Evolutionary conservation across 306 rosid species (phyloP).

Genomic region (Sphenostylis stenocarpa): DNA sequence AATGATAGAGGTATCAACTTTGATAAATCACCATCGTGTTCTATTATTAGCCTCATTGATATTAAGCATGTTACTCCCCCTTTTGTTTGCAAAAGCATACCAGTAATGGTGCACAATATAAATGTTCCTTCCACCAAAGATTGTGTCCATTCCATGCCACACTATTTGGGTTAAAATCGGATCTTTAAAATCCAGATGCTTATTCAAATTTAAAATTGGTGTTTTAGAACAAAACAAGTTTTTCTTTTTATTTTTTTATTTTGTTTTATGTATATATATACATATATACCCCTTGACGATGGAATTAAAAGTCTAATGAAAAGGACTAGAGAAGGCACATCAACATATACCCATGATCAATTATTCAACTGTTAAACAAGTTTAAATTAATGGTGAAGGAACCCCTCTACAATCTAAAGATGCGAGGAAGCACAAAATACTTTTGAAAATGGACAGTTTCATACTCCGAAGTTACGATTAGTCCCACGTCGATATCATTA

Average conservation of each 20-base stretch:
- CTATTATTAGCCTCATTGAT: conserved; percentile 27
- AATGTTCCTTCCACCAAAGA: not conserved
- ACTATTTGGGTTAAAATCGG: not conserved
- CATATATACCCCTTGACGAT: not conserved
- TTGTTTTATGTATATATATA: no score
- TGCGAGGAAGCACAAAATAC: not conserved
- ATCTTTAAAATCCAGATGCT: not conserved
- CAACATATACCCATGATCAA: not conserved
- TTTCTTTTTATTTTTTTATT: not conserved
- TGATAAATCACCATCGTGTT: conserved; percentile 36
- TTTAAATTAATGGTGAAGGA: not conserved
- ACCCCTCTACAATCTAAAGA: not conserved
- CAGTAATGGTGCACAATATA: not conserved
- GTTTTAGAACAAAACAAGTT: not conserved
- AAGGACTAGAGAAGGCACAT: not conserved
- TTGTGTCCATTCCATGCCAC: not conserved
- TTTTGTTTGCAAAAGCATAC: not conserved
- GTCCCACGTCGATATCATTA: not conserved
- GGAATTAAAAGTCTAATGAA: not conserved
- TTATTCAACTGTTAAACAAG: not conserved
- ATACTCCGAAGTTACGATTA: not conserved
- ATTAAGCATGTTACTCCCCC: not conserved
- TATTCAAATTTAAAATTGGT: not conserved
- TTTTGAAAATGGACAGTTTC: not conserved
- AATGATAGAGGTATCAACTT: conserved; percentile 28